Evolutionary conservation across 2,329 filamentous ascomycete species (phyloP).

Genomic region (Cercospora zeae-maydis): DNA sequence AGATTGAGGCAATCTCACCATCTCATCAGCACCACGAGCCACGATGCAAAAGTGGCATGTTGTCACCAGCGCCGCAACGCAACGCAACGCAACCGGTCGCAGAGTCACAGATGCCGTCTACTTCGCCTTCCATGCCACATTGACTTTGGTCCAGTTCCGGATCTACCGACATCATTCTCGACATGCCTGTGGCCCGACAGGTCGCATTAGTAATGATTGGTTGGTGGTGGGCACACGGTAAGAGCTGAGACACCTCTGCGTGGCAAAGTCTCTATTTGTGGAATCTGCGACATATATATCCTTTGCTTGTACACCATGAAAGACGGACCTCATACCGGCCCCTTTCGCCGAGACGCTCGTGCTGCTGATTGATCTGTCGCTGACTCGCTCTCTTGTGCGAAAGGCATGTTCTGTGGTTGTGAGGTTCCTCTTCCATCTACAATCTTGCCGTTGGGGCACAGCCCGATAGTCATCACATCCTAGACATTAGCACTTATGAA

Average conservation of each 20-base stretch:
- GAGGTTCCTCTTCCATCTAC: neutral
- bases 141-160: slow-evolving; percentile 5
- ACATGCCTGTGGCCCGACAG: neutral
- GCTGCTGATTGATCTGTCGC: neutral
- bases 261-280: neutral
- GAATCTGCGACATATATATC: neutral
- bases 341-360: neutral
- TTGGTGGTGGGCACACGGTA: neutral
- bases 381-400: neutral
- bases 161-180: neutral
- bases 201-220: neutral
- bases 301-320: neutral
- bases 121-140: slow-evolving; percentile 5
- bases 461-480: neutral
- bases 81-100: neutral
- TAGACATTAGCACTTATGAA: neutral
- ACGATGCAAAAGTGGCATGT: neutral
- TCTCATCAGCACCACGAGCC: neutral
- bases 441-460: neutral
- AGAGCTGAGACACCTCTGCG: neutral
- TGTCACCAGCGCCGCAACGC: neutral
- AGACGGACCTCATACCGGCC: neutral
- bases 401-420: neutral
- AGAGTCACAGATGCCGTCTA: neutral
- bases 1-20: slow-evolving; percentile 7